Conservation (phyloP, 202 grass and related monocot genomes). For the Tripidium arundinaceum region DNA sequence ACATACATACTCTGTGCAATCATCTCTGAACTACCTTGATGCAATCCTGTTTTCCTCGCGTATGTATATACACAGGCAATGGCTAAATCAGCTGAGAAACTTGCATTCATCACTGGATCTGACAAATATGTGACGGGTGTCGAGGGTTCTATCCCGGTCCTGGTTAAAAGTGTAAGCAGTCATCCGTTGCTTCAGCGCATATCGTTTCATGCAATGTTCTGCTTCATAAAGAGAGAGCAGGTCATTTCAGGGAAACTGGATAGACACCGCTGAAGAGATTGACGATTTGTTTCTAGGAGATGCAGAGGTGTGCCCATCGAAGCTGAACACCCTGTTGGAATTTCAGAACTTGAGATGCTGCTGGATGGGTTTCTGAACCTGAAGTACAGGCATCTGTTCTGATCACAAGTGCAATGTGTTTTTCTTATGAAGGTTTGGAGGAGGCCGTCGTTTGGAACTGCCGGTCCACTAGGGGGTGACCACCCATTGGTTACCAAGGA, state of each 20-base stretch:
- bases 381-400: too few species aligned
- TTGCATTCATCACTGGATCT: constrained; percentile 62
- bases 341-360: neutral
- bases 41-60: too few species aligned
- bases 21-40: too few species aligned
- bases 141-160: constrained; percentile 74
- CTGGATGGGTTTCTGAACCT: too few species aligned
- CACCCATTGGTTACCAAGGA: constrained; percentile 79
- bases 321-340: too few species aligned
- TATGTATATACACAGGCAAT: constrained; percentile 36
- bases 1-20: too few species aligned
- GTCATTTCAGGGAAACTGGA: constrained; percentile 79
- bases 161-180: constrained; percentile 73
- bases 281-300: constrained; percentile 92
- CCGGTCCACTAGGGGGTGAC: constrained; percentile 68
- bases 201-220: neutral
- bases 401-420: too few species aligned
- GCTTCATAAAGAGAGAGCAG: constrained; percentile 26
- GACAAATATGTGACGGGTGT: constrained; percentile 62
- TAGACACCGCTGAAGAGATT: constrained; percentile 78
- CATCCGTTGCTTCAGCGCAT: neutral
- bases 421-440: constrained; percentile 76
- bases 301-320: constrained; percentile 51
- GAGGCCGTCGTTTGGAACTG: constrained; percentile 62
- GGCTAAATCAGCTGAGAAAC: constrained; percentile 49